Conservation (phyloP, 305 asterid genomes). For the Solanum hybrid region DNA sequence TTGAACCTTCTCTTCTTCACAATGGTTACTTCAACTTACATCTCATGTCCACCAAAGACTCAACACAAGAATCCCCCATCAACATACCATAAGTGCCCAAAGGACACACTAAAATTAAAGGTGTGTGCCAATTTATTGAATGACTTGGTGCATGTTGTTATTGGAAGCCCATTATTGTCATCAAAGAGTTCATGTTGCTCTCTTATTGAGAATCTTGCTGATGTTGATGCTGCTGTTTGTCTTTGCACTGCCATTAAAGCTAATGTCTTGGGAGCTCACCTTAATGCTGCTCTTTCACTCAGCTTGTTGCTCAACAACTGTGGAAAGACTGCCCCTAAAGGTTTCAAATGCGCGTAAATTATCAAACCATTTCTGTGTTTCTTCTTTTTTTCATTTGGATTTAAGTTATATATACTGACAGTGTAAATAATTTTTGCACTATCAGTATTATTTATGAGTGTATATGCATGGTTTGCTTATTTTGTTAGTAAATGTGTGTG, state of each 20-base stretch:
- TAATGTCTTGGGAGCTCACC: conserved; percentile 4
- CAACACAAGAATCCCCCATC: conserved; percentile 5
- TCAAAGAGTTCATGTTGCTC: conserved; percentile 8
- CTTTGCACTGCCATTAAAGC: conserved; percentile 18
- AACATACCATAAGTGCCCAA: conserved; percentile 3
- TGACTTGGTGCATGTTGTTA: background rate
- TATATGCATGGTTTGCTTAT: background rate
- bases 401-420: background rate
- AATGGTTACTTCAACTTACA: conserved; percentile 7
- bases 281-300: background rate
- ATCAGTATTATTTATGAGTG: background rate
- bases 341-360: conserved; percentile 5
- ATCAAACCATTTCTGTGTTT: background rate
- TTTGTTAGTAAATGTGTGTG: background rate
- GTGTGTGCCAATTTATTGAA: conserved; percentile 9
- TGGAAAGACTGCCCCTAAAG: conserved; percentile 11
- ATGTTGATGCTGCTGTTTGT: conserved; percentile 16
- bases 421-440: background rate
- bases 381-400: background rate
- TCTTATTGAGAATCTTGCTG: conserved; percentile 11
- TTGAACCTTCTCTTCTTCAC: conserved; percentile 15
- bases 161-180: conserved; percentile 6
- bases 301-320: conserved; percentile 7
- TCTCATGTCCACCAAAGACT: conserved; percentile 2
- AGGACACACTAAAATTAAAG: conserved; percentile 3